Evolutionary conservation across 2,329 filamentous ascomycete species (phyloP).

Genomic region (Sporothrix luriei): DNA sequence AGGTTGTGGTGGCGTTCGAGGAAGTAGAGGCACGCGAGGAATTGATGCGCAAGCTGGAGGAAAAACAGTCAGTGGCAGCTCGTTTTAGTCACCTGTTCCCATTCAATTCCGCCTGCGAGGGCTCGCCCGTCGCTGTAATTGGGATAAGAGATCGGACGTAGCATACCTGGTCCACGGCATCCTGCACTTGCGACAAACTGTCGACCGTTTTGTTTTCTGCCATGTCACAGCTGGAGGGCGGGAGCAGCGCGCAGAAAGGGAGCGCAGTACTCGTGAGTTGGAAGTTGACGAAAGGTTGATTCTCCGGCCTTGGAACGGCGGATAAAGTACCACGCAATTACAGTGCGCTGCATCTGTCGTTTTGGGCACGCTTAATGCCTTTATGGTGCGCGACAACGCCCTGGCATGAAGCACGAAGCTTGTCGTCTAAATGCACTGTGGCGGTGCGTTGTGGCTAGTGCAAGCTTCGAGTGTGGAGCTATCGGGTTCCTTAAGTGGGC

Average conservation of each 20-base stretch:
- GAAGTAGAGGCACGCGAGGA: conserved; percentile 67
- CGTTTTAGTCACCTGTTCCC: neutral
- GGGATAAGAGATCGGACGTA: no score
- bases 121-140: neutral
- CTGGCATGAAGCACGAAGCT: no score
- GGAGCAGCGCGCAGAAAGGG: neutral
- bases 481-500: conserved; percentile 10
- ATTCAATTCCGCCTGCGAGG: neutral
- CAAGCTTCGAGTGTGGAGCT: conserved; percentile 5
- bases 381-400: neutral
- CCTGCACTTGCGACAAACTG: conserved; percentile 79
- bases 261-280: neutral
- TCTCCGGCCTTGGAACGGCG: neutral
- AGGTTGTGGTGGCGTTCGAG: conserved; percentile 70
- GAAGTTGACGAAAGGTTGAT: conserved; percentile 12
- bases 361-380: neutral
- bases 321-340: neutral
- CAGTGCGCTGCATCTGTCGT: neutral
- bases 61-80: conserved; percentile 23
- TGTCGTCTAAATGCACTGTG: neutral
- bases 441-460: conserved; percentile 20
- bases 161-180: conserved; percentile 76
- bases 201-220: conserved; percentile 62
- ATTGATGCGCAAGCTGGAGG: conserved; percentile 65
- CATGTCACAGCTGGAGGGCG: conserved; percentile 25